phyloP scores from a whole-genome alignment of 2,329 filamentous ascomycete species.

The Fusarium mundagurra region DNA sequence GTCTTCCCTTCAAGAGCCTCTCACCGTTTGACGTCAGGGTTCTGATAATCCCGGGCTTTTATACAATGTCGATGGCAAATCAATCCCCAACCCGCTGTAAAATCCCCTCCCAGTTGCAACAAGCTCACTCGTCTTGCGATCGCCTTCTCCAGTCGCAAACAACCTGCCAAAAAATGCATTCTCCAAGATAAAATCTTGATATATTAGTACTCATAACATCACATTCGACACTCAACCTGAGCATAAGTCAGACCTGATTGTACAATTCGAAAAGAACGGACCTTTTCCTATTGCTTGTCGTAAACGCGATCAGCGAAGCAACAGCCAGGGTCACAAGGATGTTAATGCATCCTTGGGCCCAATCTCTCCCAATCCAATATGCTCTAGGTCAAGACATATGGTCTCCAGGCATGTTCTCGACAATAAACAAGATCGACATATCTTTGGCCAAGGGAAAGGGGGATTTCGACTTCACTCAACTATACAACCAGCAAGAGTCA shows the following conservation, averaged over 20 bases:
- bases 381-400: no score
- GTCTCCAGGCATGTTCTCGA: no score
- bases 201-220: neutral
- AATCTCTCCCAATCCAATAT: no score
- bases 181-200: neutral
- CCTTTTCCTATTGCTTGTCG: neutral
- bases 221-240: neutral
- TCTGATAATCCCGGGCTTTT: neutral
- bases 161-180: neutral
- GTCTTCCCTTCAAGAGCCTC: neutral
- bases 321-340: no score
- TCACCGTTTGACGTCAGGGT: neutral
- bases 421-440: no score
- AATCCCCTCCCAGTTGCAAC: neutral
- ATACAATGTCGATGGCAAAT: neutral
- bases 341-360: no score
- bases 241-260: neutral
- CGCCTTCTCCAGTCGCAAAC: neutral
- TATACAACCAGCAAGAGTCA: neutral
- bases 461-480: neutral
- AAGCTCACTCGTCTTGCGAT: neutral
- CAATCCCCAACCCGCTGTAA: neutral
- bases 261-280: neutral
- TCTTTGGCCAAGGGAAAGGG: no score
- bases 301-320: no score